Conservation (phyloP, 768 basidiomycete species). For the Amyloporia xantha region DNA sequence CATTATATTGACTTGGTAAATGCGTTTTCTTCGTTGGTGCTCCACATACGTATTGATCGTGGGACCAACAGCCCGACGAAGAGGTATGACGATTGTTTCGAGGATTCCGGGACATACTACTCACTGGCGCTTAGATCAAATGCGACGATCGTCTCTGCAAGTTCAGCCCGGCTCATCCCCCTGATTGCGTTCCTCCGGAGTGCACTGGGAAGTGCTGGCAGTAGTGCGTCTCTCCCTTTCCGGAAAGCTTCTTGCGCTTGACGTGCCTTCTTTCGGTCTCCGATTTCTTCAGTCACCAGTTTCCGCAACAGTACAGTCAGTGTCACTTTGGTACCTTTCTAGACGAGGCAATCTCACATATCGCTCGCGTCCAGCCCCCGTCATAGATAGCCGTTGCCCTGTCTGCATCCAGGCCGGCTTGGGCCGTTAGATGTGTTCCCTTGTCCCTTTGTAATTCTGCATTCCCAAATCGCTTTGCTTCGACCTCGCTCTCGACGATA, state of each 20-base stretch:
- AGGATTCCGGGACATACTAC: too few relatives aligned
- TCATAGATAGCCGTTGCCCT: conserved; percentile 24
- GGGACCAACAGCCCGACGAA: conserved; percentile 45
- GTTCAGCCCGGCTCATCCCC: conserved; percentile 62
- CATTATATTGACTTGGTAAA: conserved; percentile 51
- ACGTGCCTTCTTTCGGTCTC: too few relatives aligned
- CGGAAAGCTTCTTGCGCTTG: neutral
- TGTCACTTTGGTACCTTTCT: conserved; percentile 11
- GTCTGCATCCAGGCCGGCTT: conserved; percentile 19
- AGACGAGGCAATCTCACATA: conserved; percentile 7
- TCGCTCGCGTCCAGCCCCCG: conserved; percentile 18
- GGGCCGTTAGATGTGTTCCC: neutral
- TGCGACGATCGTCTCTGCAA: conserved; percentile 63
- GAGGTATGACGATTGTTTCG: conserved; percentile 35
- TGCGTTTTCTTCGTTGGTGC: conserved; percentile 11
- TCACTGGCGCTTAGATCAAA: conserved; percentile 41
- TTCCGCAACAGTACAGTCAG: conserved; percentile 66
- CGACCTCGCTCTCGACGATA: neutral
- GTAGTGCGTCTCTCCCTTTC: conserved; percentile 43
- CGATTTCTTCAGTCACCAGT: conserved; percentile 59
- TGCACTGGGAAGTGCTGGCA: conserved; percentile 69
- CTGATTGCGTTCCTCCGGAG: conserved; percentile 45
- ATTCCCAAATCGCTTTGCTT: too few relatives aligned
- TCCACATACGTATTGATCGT: conserved; percentile 10
- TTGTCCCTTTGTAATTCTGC: too few relatives aligned